Conservation (phyloP, 2,329 filamentous ascomycete genomes). For the Arthrobotrys entomopaga region DNA sequence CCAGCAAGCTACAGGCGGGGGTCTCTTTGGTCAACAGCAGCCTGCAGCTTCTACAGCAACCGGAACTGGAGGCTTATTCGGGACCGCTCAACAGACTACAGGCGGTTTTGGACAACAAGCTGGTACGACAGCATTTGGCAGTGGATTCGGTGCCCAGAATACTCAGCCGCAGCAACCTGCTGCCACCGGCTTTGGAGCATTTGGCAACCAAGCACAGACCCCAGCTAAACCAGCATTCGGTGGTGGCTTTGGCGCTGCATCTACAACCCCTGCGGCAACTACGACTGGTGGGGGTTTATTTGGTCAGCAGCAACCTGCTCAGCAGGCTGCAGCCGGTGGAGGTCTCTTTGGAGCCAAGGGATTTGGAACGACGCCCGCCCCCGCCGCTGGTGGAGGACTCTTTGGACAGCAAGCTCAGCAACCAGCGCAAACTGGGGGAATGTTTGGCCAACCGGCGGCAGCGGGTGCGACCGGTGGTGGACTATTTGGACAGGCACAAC, state of each 20-base stretch:
- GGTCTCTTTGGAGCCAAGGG: constrained; percentile 66
- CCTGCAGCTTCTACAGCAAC: constrained; percentile 59
- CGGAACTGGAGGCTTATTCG: constrained; percentile 63
- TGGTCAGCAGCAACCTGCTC: constrained; percentile 62
- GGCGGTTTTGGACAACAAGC: constrained; percentile 60
- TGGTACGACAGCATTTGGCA: constrained; percentile 60
- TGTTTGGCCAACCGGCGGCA: constrained; percentile 62
- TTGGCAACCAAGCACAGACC: constrained; percentile 40
- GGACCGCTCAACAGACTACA: constrained; percentile 61
- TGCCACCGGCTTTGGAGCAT: constrained; percentile 59
- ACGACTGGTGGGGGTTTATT: constrained; percentile 49
- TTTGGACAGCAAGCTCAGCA: constrained; percentile 60
- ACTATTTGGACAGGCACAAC: constrained; percentile 58
- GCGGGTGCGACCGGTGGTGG: constrained; percentile 49
- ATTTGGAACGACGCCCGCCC: constrained; percentile 67
- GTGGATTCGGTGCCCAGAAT: constrained; percentile 55
- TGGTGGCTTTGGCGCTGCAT: constrained; percentile 41
- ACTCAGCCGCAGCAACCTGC: constrained; percentile 49
- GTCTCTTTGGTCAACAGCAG: constrained; percentile 62
- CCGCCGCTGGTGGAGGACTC: constrained; percentile 57
- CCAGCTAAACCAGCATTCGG: constrained; percentile 49
- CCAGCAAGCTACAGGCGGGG: constrained; percentile 59
- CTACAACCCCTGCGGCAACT: constrained; percentile 41
- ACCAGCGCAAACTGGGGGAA: constrained; percentile 61
- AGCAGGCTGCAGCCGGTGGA: constrained; percentile 58